A percentile compares a stretch with the other conserved stretches of the same genome.
Evolutionary conservation across 345 rosid species (phyloP).

Genomic region (Heritiera fomes): DNA sequence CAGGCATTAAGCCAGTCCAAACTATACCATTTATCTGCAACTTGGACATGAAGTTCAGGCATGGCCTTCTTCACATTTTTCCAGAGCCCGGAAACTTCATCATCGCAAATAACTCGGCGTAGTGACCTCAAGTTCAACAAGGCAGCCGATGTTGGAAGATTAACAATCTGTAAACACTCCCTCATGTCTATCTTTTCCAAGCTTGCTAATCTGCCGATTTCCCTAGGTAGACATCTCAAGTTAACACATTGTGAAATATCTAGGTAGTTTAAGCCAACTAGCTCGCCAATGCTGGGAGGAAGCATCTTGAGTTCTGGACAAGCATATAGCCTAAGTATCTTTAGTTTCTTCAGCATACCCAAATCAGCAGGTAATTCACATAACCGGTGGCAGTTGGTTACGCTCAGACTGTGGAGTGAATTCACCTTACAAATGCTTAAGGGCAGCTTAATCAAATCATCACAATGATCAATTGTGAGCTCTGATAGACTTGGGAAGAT

Average conservation of each 20-base stretch:
- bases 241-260: constrained; percentile 80
- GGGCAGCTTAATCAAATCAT: constrained; percentile 66
- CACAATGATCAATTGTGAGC: constrained; percentile 77
- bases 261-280: constrained; percentile 55
- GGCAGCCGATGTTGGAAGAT: constrained; percentile 49
- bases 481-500: constrained; percentile 67
- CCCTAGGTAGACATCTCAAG: constrained; percentile 57
- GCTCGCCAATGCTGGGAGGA: constrained; percentile 59
- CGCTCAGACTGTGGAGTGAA: constrained; percentile 59
- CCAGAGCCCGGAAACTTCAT: constrained; percentile 65
- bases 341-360: constrained; percentile 51
- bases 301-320: constrained; percentile 63
- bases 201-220: constrained; percentile 49
- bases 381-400: constrained; percentile 85
- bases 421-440: constrained; percentile 49
- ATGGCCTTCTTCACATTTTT: constrained; percentile 44
- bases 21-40: constrained; percentile 58
- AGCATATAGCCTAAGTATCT: constrained; percentile 68
- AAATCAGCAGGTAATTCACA: constrained; percentile 50
- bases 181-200: constrained; percentile 95
- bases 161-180: constrained; percentile 52
- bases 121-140: constrained; percentile 44
- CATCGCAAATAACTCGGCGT: constrained; percentile 66
- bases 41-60: constrained; percentile 56
- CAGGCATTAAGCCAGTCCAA: constrained; percentile 77